Conservation (phyloP, 192 early-diverging fungal species). For the Umbelopsis isabellina region DNA sequence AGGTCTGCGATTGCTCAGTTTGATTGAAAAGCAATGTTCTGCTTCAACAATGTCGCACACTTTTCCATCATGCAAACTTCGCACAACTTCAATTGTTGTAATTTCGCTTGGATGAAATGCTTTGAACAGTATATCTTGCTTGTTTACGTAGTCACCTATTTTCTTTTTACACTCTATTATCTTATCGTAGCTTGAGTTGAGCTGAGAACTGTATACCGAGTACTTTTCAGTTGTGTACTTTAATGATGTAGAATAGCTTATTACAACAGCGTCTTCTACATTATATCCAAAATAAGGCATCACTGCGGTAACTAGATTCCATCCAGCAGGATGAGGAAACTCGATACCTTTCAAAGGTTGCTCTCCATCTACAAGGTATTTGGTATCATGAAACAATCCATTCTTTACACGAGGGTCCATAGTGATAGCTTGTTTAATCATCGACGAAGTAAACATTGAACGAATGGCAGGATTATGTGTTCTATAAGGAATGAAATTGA, state of each 20-base stretch:
- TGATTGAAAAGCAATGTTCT: constrained; percentile 26
- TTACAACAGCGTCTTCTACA: constrained; percentile 33
- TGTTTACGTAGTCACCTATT: not conserved
- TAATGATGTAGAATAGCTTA: constrained; percentile 1
- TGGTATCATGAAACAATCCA: constrained; percentile 31
- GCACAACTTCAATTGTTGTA: not conserved
- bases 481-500: constrained; percentile 21
- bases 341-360: constrained; percentile 23
- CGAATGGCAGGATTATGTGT: constrained; percentile 31
- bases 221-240: constrained; percentile 26
- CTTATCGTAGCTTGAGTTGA: not conserved
- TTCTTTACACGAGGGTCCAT: constrained; percentile 23
- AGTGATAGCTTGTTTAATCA: constrained; percentile 35
- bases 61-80: not conserved
- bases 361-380: constrained; percentile 24
- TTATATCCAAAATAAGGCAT: constrained; percentile 34
- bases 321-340: constrained; percentile 28
- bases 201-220: constrained; percentile 17
- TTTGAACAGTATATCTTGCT: constrained; percentile 5
- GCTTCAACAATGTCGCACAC: constrained; percentile 11
- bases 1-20: constrained; percentile 1
- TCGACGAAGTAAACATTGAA: constrained; percentile 27
- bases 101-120: not conserved
- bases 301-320: constrained; percentile 25
- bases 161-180: constrained; percentile 18